A percentile compares a stretch with the other conserved stretches of the same genome.
Conservation (phyloP, 257 asterid genomes). For the Nicotiana tomentosiformis region DNA sequence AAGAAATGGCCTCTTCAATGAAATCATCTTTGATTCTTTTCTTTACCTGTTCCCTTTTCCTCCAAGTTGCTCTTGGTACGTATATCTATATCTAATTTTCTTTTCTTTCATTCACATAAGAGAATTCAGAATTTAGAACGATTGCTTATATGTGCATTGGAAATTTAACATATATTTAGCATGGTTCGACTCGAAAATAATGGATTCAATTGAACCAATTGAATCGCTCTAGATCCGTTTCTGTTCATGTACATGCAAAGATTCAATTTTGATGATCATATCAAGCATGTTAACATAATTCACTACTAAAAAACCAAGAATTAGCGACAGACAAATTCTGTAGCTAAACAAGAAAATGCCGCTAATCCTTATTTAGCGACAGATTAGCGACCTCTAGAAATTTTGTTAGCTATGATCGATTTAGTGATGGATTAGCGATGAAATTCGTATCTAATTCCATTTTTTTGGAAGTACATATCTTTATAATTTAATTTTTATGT, state of each 20-base stretch:
- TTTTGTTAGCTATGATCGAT: too few relatives aligned
- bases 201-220: not conserved
- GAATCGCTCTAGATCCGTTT: not conserved
- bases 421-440: too few relatives aligned
- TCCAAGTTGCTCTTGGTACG: constrained; percentile 28
- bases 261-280: not conserved
- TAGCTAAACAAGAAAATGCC: too few relatives aligned
- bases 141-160: too few relatives aligned
- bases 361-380: too few relatives aligned
- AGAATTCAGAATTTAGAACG: not conserved
- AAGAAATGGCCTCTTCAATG: constrained; percentile 43
- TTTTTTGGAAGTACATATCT: not conserved
- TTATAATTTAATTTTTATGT: not conserved
- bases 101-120: not conserved
- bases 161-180: too few relatives aligned
- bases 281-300: not conserved
- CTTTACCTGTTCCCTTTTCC: constrained; percentile 31
- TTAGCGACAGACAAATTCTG: too few relatives aligned
- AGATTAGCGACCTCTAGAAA: too few relatives aligned
- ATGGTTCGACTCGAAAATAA: not conserved
- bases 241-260: not conserved
- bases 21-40: constrained; percentile 33
- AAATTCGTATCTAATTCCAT: not conserved
- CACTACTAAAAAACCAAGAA: too few relatives aligned
- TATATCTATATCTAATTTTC: not conserved